Conservation (phyloP, 2,329 filamentous ascomycete species). For the Ambrosiella beaveri region DNA sequence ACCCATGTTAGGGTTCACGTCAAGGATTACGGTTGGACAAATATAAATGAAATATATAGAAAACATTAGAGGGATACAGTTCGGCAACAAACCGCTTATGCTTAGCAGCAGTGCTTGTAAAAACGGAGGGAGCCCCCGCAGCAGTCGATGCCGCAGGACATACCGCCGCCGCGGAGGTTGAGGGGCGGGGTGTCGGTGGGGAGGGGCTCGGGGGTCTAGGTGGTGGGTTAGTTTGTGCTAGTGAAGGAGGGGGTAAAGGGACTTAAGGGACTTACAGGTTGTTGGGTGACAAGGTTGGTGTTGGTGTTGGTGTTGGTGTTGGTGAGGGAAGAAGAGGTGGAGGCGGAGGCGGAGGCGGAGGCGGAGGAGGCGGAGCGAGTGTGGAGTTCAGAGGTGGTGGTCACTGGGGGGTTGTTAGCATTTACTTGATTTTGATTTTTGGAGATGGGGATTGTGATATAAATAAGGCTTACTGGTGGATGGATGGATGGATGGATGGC, state of each 20-base stretch:
- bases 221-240: neutral
- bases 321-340: constrained; percentile 3
- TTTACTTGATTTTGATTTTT: too few relatives aligned
- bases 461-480: too few relatives aligned
- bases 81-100: neutral
- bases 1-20: too few relatives aligned
- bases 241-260: neutral
- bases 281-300: constrained; percentile 12
- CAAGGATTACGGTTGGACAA: neutral
- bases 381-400: neutral
- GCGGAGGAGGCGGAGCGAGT: neutral
- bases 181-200: constrained; percentile 1
- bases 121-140: constrained; percentile 19
- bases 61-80: neutral
- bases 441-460: too few relatives aligned
- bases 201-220: neutral
- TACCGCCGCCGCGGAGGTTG: constrained; percentile 17
- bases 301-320: constrained; percentile 5
- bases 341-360: neutral
- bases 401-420: neutral
- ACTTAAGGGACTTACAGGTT: constrained; percentile 11
- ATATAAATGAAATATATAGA: neutral
- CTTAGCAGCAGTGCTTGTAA: constrained; percentile 19
- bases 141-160: constrained; percentile 18
- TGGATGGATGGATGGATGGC: too few relatives aligned